These are phyloP conservation scores for Trichophyton mentagrophytes DNA, from an alignment of 2,329 filamentous ascomycete species.

Conservation along the genomic window DNA sequence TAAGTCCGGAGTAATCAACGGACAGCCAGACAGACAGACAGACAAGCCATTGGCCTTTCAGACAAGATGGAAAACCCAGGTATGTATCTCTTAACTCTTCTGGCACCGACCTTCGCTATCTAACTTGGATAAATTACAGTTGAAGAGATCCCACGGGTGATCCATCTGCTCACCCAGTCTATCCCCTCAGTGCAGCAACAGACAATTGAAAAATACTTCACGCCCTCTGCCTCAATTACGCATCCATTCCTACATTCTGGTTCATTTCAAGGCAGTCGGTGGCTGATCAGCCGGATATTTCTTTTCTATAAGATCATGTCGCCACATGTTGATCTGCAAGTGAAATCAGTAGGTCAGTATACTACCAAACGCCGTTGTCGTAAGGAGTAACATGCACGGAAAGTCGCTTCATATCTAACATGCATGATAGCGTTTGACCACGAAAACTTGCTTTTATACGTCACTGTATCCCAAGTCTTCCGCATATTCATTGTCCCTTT, in stretches of 20 bases:
- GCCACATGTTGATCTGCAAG: conserved; percentile 54
- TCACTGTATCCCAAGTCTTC: conserved; percentile 62
- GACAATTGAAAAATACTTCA: conserved; percentile 60
- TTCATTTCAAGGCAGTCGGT: conserved; percentile 49
- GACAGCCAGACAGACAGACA: background rate
- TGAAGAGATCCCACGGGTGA: conserved; percentile 52
- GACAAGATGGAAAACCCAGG: conserved; percentile 16
- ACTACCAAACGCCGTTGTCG: background rate
- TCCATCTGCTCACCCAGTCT: conserved; percentile 56
- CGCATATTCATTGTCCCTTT: conserved; percentile 65
- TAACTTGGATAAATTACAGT: conserved; percentile 20
- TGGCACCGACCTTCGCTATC: background rate
- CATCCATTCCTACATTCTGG: conserved; percentile 66
- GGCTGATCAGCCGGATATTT: conserved; percentile 56
- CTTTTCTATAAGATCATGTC: conserved; percentile 76
- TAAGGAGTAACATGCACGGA: background rate
- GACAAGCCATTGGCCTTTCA: background rate
- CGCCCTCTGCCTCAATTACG: conserved; percentile 56
- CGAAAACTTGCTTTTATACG: conserved; percentile 54
- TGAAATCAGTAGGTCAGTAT: conserved; percentile 48
- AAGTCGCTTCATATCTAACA: background rate
- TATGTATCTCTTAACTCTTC: conserved; percentile 2
- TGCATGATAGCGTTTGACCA: conserved; percentile 53
- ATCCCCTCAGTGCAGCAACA: conserved; percentile 51
- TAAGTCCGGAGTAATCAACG: background rate